Conservation (phyloP, 2,329 filamentous ascomycete species). For the Fusarium tjaetaba region DNA sequence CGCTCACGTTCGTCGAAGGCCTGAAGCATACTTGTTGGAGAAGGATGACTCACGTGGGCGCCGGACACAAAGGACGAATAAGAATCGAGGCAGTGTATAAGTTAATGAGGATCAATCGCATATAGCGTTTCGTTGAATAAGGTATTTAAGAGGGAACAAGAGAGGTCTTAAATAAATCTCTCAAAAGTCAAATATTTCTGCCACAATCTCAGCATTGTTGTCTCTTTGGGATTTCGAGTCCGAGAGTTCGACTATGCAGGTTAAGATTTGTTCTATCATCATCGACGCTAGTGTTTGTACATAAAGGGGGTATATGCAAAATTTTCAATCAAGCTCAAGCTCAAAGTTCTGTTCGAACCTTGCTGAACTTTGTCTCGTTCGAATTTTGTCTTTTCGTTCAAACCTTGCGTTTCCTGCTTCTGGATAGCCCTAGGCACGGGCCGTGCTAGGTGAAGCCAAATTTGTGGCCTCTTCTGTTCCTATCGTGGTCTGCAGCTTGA, state of each 20-base stretch:
- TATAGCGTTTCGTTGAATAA: slow-evolving; percentile 4
- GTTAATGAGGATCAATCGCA: slow-evolving; percentile 3
- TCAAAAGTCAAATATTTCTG: not conserved
- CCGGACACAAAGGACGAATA: not conserved
- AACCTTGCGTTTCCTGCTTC: not conserved
- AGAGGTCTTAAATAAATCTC: not conserved
- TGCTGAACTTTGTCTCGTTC: not conserved
- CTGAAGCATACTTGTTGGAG: not conserved
- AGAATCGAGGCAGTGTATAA: not conserved
- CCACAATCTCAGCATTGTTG: not conserved
- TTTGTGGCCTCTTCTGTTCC: not conserved
- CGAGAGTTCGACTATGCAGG: not conserved
- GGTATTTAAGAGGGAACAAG: not conserved
- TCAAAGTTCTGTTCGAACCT: slow-evolving; percentile 15
- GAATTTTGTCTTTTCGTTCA: not conserved
- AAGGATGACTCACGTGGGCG: not conserved
- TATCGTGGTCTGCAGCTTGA: slow-evolving; percentile 1
- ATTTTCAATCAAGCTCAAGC: slow-evolving; percentile 8
- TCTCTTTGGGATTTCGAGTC: not conserved
- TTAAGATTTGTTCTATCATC: slow-evolving; percentile 15
- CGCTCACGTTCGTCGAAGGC: slow-evolving; percentile 62
- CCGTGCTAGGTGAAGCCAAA: slow-evolving; percentile 1
- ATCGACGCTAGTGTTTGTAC: not conserved
- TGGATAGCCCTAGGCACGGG: not conserved
- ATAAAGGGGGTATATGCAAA: slow-evolving; percentile 17